phyloP scores from a whole-genome alignment of 805 yeast genomes.

The Komagataella kurtzmanii region DNA sequence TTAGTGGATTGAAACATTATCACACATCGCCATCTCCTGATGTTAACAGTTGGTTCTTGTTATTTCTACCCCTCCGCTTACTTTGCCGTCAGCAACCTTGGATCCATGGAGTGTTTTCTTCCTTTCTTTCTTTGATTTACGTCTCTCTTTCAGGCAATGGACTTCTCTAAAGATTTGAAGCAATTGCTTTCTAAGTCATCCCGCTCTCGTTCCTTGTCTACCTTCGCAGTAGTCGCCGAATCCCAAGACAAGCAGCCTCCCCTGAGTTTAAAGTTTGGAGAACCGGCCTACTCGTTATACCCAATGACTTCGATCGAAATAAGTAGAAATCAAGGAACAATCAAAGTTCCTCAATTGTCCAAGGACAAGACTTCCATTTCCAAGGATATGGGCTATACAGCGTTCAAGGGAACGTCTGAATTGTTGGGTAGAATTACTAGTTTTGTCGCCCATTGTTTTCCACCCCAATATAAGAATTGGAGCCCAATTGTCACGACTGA shows the following conservation, averaged over 20 bases:
- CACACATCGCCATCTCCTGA: neutral
- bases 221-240: neutral
- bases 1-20: neutral
- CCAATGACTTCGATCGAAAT: neutral
- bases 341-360: neutral
- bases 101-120: neutral
- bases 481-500: neutral
- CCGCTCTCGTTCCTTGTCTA: neutral
- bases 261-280: neutral
- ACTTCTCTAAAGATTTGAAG: neutral
- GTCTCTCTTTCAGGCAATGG: neutral
- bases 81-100: neutral
- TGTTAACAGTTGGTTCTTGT: neutral
- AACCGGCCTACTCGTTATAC: neutral
- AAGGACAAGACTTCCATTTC: neutral
- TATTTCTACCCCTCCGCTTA: neutral
- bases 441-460: neutral
- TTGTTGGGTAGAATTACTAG: neutral
- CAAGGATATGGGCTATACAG: neutral
- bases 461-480: neutral
- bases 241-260: neutral
- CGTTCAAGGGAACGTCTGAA: neutral
- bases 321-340: neutral
- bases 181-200: neutral
- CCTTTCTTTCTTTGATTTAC: neutral